These are phyloP conservation scores for Rhodotorula sp. DNA, from an alignment of 1,284 basidiomycete genomes.

Conservation along the genomic window DNA sequence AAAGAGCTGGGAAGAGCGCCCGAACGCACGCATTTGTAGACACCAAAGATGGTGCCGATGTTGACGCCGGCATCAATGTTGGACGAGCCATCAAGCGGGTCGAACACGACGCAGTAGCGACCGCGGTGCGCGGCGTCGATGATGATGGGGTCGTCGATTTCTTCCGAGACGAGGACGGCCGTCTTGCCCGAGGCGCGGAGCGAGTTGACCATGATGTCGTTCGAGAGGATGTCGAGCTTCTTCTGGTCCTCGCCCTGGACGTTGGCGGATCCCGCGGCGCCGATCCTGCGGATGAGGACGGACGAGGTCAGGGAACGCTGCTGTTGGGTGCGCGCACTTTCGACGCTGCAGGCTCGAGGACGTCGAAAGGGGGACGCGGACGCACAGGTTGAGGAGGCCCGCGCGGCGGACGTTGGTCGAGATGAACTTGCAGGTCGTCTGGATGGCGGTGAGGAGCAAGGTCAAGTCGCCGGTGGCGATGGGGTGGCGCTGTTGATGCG, in stretches of 20 bases:
- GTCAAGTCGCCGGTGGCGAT: constrained; percentile 89
- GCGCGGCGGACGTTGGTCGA: constrained; percentile 94
- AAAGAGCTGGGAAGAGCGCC: constrained; percentile 45
- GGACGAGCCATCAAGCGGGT: constrained; percentile 89
- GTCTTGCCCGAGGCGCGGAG: constrained; percentile 69
- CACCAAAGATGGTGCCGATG: constrained; percentile 98
- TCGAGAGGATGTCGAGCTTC: constrained; percentile 77
- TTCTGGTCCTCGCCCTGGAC: constrained; percentile 99
- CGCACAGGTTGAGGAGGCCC: constrained; percentile 92
- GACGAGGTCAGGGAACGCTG: not conserved
- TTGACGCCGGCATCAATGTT: constrained; percentile 99
- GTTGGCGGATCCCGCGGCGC: constrained; percentile 92
- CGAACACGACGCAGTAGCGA: constrained; percentile 90
- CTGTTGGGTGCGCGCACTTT: not conserved
- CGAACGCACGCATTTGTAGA: constrained; percentile 75
- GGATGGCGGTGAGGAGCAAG: constrained; percentile 88
- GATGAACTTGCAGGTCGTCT: constrained; percentile 88
- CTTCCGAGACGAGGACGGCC: constrained; percentile 91
- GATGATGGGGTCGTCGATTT: constrained; percentile 48
- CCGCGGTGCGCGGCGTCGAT: constrained; percentile 54
- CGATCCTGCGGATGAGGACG: constrained; percentile 62
- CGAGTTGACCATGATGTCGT: constrained; percentile 97
- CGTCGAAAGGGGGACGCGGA: constrained; percentile 26
- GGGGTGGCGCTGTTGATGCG: constrained; percentile 30
- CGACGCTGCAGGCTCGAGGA: not conserved